Conservation (phyloP, 768 basidiomycete species). For the Termitomyces bulborhizus region DNA sequence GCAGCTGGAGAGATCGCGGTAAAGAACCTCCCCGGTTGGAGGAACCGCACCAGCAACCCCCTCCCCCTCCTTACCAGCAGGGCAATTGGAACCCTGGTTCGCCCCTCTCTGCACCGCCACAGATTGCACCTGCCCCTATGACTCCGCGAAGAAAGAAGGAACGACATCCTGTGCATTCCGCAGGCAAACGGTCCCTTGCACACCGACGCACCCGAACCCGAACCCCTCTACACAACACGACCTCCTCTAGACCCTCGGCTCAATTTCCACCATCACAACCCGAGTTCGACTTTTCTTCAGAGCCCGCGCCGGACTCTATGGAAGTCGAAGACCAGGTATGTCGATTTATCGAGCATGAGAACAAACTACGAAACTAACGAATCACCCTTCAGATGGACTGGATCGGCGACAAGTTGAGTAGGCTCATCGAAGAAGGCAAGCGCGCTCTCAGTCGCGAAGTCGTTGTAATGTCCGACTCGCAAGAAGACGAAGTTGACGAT, state of each 20-base stretch:
- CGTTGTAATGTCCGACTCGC: constrained; percentile 67
- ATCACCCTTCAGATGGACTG: constrained; percentile 60
- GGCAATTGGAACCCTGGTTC: constrained; percentile 44
- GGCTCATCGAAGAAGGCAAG: constrained; percentile 74
- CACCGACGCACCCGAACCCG: constrained; percentile 9
- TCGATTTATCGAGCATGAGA: not conserved
- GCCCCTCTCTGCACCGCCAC: constrained; percentile 15
- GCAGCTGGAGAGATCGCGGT: constrained; percentile 75
- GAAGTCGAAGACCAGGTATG: constrained; percentile 43
- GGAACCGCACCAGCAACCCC: constrained; percentile 18
- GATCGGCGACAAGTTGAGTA: constrained; percentile 65
- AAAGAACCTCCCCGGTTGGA: constrained; percentile 29
- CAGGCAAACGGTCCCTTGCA: not conserved
- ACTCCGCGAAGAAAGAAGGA: constrained; percentile 6
- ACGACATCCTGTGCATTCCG: not conserved
- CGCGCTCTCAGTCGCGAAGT: constrained; percentile 72
- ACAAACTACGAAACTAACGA: not conserved
- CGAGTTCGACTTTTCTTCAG: constrained; percentile 37
- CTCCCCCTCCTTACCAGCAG: constrained; percentile 64
- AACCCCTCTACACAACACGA: constrained; percentile 15
- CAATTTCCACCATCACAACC: constrained; percentile 26
- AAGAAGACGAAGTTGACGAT: constrained; percentile 75
- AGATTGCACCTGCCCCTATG: constrained; percentile 25
- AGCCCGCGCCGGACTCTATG: constrained; percentile 19
- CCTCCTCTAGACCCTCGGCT: not conserved